Evolutionary conservation across 257 asterid genomes (phyloP), one percentile per base, ranked within the genome.

Genomic region (Solanum acaule): DNA sequence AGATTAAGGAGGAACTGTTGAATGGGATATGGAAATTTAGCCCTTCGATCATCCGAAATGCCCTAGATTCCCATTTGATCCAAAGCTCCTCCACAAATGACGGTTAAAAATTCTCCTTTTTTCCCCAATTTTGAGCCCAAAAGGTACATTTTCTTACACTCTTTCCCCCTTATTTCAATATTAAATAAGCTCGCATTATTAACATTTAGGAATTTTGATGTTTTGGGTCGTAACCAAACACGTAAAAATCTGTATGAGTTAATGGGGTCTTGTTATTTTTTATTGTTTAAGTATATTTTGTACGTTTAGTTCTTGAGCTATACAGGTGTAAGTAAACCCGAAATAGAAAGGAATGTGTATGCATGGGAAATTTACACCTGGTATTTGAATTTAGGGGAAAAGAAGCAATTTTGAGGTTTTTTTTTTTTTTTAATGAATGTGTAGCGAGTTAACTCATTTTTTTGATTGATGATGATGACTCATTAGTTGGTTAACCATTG

Each of bases 311-410:
- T 70, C 18, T 71, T n/a, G 22, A 85, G 86, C 63, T 34, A 71
- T 87, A 87, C 94, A 93, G 91, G 91, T 89, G 95, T 89, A 90
- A 65, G 83, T 25, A 86, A 49, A 90, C 37, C 93, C 91, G 90
- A 89, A 37, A 22, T 89, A 90, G 77, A 84, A 23, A 23, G 90
- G 46, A 37, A 75, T 84, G 84, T 42, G 77, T 90, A 83, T 87
- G 88, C 68, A 49, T 76, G 86, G 78, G 87, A 8, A 71, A 16
- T 85, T 81, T 15, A 31, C 79, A 83, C 68, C 86, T 90, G 49
- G 10, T 52, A 73, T 81, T 75, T 35, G 8, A 75, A 35, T 75
- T 75, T 35, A 18, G 8, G 82, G 49, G 9, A 35, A 35, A 75
- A 71, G 7, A 71, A 71, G 3, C 40, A 33, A 71, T 71, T 71